A percentile compares a stretch with the other conserved stretches of the same genome.
phyloP scores from a whole-genome alignment of 805 yeast genomes.

The Barnettozyma wickerhamii region DNA sequence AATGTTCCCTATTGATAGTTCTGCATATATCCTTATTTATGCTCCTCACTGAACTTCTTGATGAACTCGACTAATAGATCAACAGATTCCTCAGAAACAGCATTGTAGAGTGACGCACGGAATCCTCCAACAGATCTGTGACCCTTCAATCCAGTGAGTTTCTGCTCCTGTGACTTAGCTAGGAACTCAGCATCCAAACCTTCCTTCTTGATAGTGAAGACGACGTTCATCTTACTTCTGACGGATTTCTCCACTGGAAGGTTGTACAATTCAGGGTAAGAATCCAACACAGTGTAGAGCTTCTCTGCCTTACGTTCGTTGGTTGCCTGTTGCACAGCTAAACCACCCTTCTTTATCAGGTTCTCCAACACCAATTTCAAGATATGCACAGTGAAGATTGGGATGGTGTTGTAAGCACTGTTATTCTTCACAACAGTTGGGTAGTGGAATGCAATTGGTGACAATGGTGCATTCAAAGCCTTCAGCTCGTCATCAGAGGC shows the following conservation, averaged over 20 bases:
- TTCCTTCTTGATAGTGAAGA: constrained; percentile 58
- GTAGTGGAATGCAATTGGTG: constrained; percentile 86
- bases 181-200: constrained; percentile 69
- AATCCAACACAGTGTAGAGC: constrained; percentile 59
- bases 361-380: constrained; percentile 71
- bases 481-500: constrained; percentile 59
- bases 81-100: constrained; percentile 7
- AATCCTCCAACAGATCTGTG: constrained; percentile 11
- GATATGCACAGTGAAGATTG: constrained; percentile 86
- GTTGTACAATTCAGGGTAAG: constrained; percentile 55
- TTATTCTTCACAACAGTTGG: constrained; percentile 84
- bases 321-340: constrained; percentile 52
- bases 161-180: constrained; percentile 53
- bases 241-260: constrained; percentile 58
- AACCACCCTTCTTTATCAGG: constrained; percentile 68
- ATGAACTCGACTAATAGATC: constrained; percentile 5
- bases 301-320: constrained; percentile 55
- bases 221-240: constrained; percentile 90
- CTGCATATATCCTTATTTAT: too few relatives aligned
- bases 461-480: constrained; percentile 61
- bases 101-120: constrained; percentile 9
- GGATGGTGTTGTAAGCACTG: constrained; percentile 93
- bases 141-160: constrained; percentile 40
- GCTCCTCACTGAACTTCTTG: constrained; percentile 36
- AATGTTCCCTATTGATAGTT: too few relatives aligned